Conservation (phyloP, 169 alveolate species). For the Ichthyophthirius multifiliis region DNA sequence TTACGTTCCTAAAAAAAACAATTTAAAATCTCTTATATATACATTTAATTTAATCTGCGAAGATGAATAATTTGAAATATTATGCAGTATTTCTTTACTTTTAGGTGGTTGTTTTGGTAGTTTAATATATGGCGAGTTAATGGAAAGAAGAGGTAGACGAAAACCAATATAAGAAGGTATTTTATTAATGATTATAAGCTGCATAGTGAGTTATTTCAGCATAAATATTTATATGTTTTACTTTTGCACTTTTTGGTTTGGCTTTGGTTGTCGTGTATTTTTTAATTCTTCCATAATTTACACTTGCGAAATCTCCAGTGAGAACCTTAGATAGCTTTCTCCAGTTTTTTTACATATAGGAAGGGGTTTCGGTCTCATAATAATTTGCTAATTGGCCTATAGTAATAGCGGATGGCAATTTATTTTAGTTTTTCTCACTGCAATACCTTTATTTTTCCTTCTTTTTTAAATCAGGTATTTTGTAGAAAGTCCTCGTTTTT, state of each 20-base stretch:
- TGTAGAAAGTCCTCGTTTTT: conserved; percentile 1
- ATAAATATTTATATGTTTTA: neutral
- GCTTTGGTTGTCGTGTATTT: neutral
- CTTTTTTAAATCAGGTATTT: neutral
- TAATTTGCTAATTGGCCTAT: neutral
- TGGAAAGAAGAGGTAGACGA: neutral
- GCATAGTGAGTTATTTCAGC: neutral
- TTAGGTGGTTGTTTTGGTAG: conserved; percentile 1
- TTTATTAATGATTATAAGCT: neutral
- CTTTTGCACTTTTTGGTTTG: neutral
- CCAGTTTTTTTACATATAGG: neutral
- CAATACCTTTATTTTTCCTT: neutral
- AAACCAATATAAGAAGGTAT: neutral
- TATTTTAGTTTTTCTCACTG: neutral
- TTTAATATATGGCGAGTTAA: neutral
- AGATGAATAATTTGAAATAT: neutral
- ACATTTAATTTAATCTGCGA: neutral
- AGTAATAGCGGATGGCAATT: neutral
- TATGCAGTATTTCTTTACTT: neutral
- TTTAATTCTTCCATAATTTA: neutral
- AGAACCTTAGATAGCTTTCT: neutral
- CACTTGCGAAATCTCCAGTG: neutral
- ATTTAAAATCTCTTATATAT: neutral
- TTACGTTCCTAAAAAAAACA: neutral
- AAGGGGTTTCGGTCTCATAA: neutral